These are phyloP conservation scores for Saccharomycopsis hybrid DNA, from an alignment of 1,139 yeast genomes.

Conservation along the genomic window DNA sequence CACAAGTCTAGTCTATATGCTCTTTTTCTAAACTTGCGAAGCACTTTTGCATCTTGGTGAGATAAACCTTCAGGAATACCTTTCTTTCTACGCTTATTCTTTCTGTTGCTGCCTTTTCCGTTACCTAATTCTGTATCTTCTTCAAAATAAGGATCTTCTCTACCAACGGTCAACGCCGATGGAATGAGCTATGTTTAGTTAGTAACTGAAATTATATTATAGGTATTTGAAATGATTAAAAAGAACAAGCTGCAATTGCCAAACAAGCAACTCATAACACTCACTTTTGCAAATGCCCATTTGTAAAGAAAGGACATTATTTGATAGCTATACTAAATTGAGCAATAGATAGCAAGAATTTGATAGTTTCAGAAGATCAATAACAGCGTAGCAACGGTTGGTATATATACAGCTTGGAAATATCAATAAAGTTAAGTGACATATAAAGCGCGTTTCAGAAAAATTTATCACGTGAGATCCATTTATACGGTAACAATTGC, in stretches of 20 bases:
- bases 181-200: slow-evolving; percentile 7
- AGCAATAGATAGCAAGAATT: too few relatives aligned
- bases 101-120: slow-evolving; percentile 25
- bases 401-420: too few relatives aligned
- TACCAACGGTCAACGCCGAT: slow-evolving; percentile 31
- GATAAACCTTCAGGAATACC: slow-evolving; percentile 45
- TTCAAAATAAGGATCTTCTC: slow-evolving; percentile 54
- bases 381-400: too few relatives aligned
- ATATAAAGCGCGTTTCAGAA: too few relatives aligned
- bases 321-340: too few relatives aligned
- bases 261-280: neutral
- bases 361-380: too few relatives aligned
- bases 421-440: too few relatives aligned
- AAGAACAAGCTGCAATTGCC: neutral
- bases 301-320: slow-evolving; percentile 7
- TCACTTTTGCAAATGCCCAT: neutral
- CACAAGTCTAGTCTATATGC: slow-evolving; percentile 46
- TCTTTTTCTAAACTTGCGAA: slow-evolving; percentile 43
- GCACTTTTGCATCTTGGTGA: slow-evolving; percentile 42
- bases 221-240: neutral
- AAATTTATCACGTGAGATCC: too few relatives aligned
- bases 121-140: slow-evolving; percentile 15
- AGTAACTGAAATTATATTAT: too few relatives aligned
- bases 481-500: too few relatives aligned
- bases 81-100: slow-evolving; percentile 19